These are phyloP conservation scores for Tylopilus balloui DNA, from an alignment of 768 basidiomycete genomes.

Conservation along the genomic window DNA sequence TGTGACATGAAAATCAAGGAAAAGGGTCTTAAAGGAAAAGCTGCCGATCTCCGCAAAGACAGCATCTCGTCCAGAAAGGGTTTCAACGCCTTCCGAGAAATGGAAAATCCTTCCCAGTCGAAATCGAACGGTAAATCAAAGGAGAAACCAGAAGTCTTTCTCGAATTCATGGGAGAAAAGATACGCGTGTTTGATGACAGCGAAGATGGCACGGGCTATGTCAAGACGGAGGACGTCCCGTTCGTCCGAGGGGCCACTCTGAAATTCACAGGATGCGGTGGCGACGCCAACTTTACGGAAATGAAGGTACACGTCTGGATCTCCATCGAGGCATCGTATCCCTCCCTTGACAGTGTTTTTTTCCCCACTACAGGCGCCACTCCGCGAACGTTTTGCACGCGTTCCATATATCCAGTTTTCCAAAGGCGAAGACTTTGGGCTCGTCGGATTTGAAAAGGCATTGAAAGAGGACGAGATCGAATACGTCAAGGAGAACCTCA, in stretches of 20 bases:
- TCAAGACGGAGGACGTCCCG: slow-evolving; percentile 41
- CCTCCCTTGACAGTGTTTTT: slow-evolving; percentile 4
- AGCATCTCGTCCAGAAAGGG: slow-evolving; percentile 47
- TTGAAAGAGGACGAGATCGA: slow-evolving; percentile 69
- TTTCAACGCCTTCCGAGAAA: slow-evolving; percentile 80
- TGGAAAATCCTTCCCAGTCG: slow-evolving; percentile 40
- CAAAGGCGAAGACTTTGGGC: slow-evolving; percentile 42
- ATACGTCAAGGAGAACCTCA: slow-evolving; percentile 62
- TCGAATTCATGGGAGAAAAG: slow-evolving; percentile 72
- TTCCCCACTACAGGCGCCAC: slow-evolving; percentile 32
- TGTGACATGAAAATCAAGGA: slow-evolving; percentile 96
- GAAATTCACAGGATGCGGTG: slow-evolving; percentile 48
- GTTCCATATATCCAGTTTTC: slow-evolving; percentile 46
- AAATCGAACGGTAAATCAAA: slow-evolving; percentile 33
- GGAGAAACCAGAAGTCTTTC: slow-evolving; percentile 54
- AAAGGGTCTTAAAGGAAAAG: slow-evolving; percentile 79
- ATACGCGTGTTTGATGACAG: slow-evolving; percentile 52
- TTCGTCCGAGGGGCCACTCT: slow-evolving; percentile 43
- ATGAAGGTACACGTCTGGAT: slow-evolving; percentile 41
- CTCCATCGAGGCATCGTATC: background rate
- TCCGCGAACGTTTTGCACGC: slow-evolving; percentile 45
- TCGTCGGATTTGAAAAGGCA: slow-evolving; percentile 56
- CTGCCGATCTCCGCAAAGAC: slow-evolving; percentile 57
- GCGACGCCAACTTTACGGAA: slow-evolving; percentile 58
- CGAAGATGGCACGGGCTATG: slow-evolving; percentile 46